phyloP scores from a whole-genome alignment of 2,329 filamentous ascomycete genomes.

The Pseudocercospora macadamiae region DNA sequence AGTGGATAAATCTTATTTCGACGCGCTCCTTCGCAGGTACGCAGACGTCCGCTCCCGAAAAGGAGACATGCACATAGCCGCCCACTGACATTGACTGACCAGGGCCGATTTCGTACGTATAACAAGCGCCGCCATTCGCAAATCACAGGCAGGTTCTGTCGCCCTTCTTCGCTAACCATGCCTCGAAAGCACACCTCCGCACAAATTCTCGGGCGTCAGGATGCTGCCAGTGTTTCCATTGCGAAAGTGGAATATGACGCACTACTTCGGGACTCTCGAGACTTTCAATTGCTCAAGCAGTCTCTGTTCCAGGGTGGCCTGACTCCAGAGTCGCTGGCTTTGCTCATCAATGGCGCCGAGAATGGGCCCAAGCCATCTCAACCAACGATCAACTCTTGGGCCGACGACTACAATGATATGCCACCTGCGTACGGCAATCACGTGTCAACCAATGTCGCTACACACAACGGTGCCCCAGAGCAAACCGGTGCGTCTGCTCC shows the following conservation, averaged over 20 bases:
- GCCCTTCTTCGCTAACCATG: slow-evolving; percentile 22
- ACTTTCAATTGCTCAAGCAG: slow-evolving; percentile 57
- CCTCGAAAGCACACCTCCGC: slow-evolving; percentile 30
- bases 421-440: slow-evolving; percentile 2
- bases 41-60: slow-evolving; percentile 26
- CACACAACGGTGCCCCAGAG: slow-evolving; percentile 15
- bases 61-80: slow-evolving; percentile 18
- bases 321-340: slow-evolving; percentile 53
- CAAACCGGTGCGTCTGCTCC: slow-evolving; percentile 15
- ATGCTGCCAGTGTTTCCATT: slow-evolving; percentile 53
- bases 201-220: slow-evolving; percentile 24
- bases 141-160: neutral
- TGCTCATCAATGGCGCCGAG: slow-evolving; percentile 45
- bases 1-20: slow-evolving; percentile 63
- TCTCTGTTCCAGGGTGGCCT: slow-evolving; percentile 56
- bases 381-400: slow-evolving; percentile 25
- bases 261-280: slow-evolving; percentile 53
- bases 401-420: slow-evolving; percentile 25
- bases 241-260: slow-evolving; percentile 63
- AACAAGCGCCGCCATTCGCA: neutral
- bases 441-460: neutral
- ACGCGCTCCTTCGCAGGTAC: slow-evolving; percentile 65
- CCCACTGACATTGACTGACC: slow-evolving; percentile 25
- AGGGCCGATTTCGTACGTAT: slow-evolving; percentile 37
- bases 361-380: slow-evolving; percentile 15